Evolutionary conservation across 2,329 filamentous ascomycete species (phyloP), one percentile per base, ranked within the genome.

Genomic region (Xylaria sp.): DNA sequence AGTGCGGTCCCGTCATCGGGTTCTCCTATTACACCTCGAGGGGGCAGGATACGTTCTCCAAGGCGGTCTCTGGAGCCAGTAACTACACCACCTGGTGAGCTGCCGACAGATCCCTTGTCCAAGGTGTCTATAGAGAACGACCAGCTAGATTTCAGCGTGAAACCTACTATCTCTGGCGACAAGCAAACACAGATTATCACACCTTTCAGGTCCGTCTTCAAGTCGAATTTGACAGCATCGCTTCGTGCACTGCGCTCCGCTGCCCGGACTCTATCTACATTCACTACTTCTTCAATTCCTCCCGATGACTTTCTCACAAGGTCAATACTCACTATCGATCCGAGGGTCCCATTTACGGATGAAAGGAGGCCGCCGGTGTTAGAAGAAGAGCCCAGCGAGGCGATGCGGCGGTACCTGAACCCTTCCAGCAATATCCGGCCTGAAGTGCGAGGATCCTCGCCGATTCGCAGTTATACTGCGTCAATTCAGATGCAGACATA

Each of bases 401-500:
- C 88, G 39, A 83, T 92, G 73, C 88, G 90, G 52, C 88, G 90
- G 56, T 92, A 92, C 74, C 83, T 92, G 23, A 92, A 92, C 76
- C 90, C 90, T 9, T 88, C 88, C 0, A 88, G 84, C 20, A 84
- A 81, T 58, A 79, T 82, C 7, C 84, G 83, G 20, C 80, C 84
- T 46, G 84, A 86, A 65, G 81, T 77, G 32, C 82, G 75, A 58
- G 75, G 73, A 18, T 69, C 73, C 2, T 66, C 78, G 23, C 69
- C 76, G 37, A 67, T 81, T 65, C 80, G 82, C 69, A 81, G 82
- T 62, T 91, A 87, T 75, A 90, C 88, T 15, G 89, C 90, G 32
- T 91, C 90, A 1, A 91, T 92, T 68, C 89, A 91, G 77, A 91
- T 92, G 89, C 89, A 91, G 75, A 92, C 90, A 0, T 92, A 92